Evolutionary conservation across 176 grass and related monocot genomes (phyloP), one percentile per base, ranked within the genome.

Genomic region (Dactylis glomerata): DNA sequence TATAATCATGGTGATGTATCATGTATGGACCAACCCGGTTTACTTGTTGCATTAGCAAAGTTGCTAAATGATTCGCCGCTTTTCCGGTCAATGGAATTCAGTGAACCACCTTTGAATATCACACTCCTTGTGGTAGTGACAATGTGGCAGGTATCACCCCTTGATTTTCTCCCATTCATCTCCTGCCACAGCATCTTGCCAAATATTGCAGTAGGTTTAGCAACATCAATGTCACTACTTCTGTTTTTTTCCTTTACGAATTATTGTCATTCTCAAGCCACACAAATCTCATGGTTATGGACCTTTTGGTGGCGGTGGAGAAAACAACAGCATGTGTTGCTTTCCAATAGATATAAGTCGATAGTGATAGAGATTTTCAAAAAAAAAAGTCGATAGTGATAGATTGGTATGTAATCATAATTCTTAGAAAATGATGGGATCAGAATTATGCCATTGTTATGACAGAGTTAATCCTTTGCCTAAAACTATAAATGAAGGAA

Each of bases 21-120:
- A 51, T 33, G 57, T 38, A 10, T 40, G 72, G 47, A 81, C 68
- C 28, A 68, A 76, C 28, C 59, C 54, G 44, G 36, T 67, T 66
- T 83, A 66, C 86, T 78, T 73, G 74, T 65, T 83, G 32, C 46
- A 20, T 57, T 66, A 79, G 28, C 64, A 64, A 86, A 78, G 55
- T 56, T 57, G 88, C 49, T 83, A 67, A 65, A 47, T 77, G 51
- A 72, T 45, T 50, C 6, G 20, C 19, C 73, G 36, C 81, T 42
- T 81, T 61, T 58, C 40, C 30, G 49, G 50, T 52, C 40, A 46
- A 28, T 79, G 27, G 37, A 74, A 83, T 79, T 79, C 45, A 83
- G 73, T 32, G 65, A 90, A 65, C 65, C 42, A 54, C 62, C 83
- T 52, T 72, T 84, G 73, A 64, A 46, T 56, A 17, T 72, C 15